phyloP scores from a whole-genome alignment of 768 basidiomycete genomes.

The Rhizopogon roseolus region DNA sequence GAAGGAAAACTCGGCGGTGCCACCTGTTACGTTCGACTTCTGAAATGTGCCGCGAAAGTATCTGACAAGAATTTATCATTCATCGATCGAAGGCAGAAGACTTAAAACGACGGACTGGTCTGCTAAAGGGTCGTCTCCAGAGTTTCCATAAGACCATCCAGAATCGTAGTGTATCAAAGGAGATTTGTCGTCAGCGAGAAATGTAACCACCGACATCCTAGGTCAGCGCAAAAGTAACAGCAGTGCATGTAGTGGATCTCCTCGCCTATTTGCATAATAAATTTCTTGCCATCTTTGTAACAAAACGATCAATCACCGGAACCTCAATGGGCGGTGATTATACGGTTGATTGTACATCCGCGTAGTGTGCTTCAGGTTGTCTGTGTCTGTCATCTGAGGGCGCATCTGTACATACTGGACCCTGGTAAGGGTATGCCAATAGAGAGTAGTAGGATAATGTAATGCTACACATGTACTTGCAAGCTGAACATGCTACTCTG shows the following conservation, averaged over 20 bases:
- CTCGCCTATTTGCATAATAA: background rate
- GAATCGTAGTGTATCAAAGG: conserved; percentile 23
- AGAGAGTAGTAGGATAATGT: too few relatives aligned
- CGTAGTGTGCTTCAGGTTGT: too few relatives aligned
- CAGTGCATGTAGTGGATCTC: too few relatives aligned
- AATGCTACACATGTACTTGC: too few relatives aligned
- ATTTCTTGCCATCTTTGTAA: too few relatives aligned
- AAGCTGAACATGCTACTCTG: too few relatives aligned
- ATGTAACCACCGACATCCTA: conserved; percentile 21
- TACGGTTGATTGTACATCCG: too few relatives aligned
- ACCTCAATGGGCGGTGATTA: too few relatives aligned
- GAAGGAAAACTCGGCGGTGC: conserved; percentile 37
- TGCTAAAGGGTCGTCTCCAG: conserved; percentile 8
- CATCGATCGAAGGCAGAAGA: background rate
- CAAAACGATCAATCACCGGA: too few relatives aligned
- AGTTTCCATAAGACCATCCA: conserved; percentile 16
- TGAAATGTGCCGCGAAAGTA: conserved; percentile 38
- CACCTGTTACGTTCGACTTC: conserved; percentile 28
- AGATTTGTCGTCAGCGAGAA: conserved; percentile 27
- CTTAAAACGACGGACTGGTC: conserved; percentile 8
- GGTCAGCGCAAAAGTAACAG: background rate
- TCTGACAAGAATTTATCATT: conserved; percentile 13
- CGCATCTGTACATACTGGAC: too few relatives aligned
- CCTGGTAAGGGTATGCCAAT: too few relatives aligned
- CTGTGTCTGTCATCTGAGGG: too few relatives aligned